Percentiles rank a stretch among this genome's conserved stretches.
phyloP scores from a whole-genome alignment of 345 rosid genomes.

The Mangifera indica region DNA sequence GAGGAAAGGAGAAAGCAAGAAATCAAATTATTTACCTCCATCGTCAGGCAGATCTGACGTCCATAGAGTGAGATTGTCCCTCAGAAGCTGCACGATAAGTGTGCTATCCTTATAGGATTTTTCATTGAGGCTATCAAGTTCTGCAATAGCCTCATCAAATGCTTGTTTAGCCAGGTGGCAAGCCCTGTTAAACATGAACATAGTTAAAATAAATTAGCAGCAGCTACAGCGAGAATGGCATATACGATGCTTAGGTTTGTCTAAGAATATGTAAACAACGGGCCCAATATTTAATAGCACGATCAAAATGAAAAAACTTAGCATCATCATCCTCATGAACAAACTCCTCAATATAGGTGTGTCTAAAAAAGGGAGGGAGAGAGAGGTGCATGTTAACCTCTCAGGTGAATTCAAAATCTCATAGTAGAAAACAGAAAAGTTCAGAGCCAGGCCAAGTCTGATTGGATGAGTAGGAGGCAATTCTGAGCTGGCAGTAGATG shows the following conservation, averaged over 20 bases:
- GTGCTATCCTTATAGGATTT: slow-evolving; percentile 90
- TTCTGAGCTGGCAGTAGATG: slow-evolving; percentile 46
- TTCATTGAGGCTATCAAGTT: slow-evolving; percentile 83
- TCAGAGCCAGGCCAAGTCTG: slow-evolving; percentile 78
- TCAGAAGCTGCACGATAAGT: slow-evolving; percentile 84
- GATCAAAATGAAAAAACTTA: neutral
- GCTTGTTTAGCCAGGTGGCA: slow-evolving; percentile 85
- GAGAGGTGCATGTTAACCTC: slow-evolving; percentile 38
- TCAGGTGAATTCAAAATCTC: slow-evolving; percentile 87
- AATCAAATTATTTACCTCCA: slow-evolving; percentile 51
- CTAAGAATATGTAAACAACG: neutral
- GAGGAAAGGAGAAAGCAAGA: neutral
- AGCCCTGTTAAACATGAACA: slow-evolving; percentile 48
- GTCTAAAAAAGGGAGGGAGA: neutral
- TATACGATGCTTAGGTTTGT: neutral
- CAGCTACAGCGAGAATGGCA: slow-evolving; percentile 4
- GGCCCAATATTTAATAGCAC: neutral
- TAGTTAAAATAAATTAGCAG: slow-evolving; percentile 6
- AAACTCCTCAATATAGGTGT: neutral
- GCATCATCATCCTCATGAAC: neutral
- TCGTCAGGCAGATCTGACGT: slow-evolving; percentile 82
- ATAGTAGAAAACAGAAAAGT: slow-evolving; percentile 83
- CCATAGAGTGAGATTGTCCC: slow-evolving; percentile 87
- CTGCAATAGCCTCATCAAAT: slow-evolving; percentile 84
- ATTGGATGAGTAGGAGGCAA: slow-evolving; percentile 79